A percentile compares a stretch with the other conserved stretches of the same genome.
Conservation (phyloP, 306 rosid species). For the Abrus precatorius region DNA sequence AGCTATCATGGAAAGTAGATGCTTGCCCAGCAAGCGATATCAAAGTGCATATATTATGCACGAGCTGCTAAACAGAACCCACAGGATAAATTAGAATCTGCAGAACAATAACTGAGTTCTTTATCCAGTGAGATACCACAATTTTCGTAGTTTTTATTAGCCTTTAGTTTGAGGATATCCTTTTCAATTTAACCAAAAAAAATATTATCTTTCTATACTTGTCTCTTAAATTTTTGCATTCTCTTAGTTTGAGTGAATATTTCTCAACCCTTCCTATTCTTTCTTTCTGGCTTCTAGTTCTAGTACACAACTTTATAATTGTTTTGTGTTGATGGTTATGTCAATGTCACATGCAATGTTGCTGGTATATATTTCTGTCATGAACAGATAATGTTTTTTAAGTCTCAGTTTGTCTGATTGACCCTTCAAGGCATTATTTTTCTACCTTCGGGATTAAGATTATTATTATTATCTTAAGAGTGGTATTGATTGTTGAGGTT, state of each 20-base stretch:
- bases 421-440: not conserved
- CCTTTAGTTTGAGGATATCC: not conserved
- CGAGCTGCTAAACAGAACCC: not conserved
- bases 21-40: not conserved
- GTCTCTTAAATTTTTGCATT: not conserved
- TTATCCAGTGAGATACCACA: not conserved
- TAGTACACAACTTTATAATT: not conserved
- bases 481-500: not conserved
- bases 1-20: slow-evolving; percentile 8
- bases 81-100: not conserved
- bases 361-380: slow-evolving; percentile 7
- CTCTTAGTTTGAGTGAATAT: not conserved
- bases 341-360: not conserved
- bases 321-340: not conserved
- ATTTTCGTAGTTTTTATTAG: slow-evolving; percentile 1
- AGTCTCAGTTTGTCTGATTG: not conserved
- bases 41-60: not conserved
- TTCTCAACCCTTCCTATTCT: not conserved
- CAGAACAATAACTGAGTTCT: not conserved
- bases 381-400: not conserved
- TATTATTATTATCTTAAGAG: not conserved
- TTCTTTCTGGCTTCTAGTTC: not conserved
- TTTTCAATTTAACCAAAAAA: not conserved
- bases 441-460: not conserved
- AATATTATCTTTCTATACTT: not conserved